A percentile compares a stretch with the other conserved stretches of the same genome.
Evolutionary conservation across 1,284 basidiomycete genomes (phyloP).

Genomic region (Abortiporus biennis): DNA sequence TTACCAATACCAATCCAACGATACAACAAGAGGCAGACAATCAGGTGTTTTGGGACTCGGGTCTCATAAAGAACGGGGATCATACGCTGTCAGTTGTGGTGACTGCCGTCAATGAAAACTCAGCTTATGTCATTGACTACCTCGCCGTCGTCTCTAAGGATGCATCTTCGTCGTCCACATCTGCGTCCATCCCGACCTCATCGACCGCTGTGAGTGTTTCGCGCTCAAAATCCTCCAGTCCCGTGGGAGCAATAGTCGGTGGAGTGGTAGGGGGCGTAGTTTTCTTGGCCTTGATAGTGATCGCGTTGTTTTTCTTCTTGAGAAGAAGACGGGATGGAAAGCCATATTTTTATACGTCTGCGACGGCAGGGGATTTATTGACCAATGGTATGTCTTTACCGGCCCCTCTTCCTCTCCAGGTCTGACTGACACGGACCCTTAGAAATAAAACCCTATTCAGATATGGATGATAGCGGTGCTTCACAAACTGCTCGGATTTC

Average conservation of each 20-base stretch:
- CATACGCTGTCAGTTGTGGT: background rate
- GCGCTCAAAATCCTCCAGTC: background rate
- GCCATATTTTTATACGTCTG: conserved; percentile 7
- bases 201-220: background rate
- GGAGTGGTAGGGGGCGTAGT: conserved; percentile 10
- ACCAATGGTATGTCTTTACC: conserved; percentile 5
- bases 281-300: conserved; percentile 4
- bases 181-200: background rate
- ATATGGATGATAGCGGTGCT: background rate
- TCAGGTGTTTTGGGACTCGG: conserved; percentile 3
- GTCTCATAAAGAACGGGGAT: background rate
- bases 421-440: background rate
- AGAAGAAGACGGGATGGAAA: background rate
- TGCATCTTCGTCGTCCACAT: background rate
- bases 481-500: background rate
- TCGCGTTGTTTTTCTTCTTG: conserved; percentile 6
- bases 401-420: background rate
- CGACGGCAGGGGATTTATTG: conserved; percentile 4
- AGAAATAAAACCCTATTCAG: background rate
- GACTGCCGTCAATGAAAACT: background rate
- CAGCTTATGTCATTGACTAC: background rate
- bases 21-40: conserved; percentile 1
- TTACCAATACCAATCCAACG: conserved; percentile 7
- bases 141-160: background rate
- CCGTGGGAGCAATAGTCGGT: conserved; percentile 12